These are phyloP conservation scores for Aegilops tauschii DNA, from an alignment of 176 grass and related monocot species.

Conservation along the genomic window DNA sequence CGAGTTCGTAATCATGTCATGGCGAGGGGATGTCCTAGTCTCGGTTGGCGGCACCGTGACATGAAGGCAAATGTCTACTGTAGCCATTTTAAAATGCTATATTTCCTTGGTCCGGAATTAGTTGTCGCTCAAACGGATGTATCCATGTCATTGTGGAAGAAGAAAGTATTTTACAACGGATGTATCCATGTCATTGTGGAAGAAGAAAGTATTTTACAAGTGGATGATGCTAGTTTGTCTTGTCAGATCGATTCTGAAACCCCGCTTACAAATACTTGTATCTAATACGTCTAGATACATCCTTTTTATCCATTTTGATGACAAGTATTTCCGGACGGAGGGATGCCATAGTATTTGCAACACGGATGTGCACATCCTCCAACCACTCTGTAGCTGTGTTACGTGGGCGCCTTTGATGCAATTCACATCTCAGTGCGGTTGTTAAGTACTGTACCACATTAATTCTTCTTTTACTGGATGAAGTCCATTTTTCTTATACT, in stretches of 20 bases:
- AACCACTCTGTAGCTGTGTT: neutral
- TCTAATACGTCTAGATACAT: no score
- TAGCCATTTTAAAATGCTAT: neutral
- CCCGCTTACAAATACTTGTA: neutral
- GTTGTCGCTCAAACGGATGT: no score
- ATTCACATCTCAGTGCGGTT: slow-evolving; percentile 1
- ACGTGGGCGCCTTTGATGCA: neutral
- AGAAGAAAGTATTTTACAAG: neutral
- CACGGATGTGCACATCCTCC: neutral
- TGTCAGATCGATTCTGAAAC: neutral
- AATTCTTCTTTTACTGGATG: slow-evolving; percentile 33
- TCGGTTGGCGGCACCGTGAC: neutral
- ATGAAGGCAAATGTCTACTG: neutral
- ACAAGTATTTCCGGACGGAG: no score
- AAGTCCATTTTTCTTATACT: slow-evolving; percentile 17
- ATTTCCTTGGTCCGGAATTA: no score
- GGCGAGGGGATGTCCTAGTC: neutral
- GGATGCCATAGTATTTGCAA: neutral
- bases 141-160: no score
- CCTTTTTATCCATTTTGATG: no score
- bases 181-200: no score
- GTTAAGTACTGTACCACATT: neutral
- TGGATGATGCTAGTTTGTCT: neutral
- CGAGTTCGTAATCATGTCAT: neutral
- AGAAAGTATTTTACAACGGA: neutral